Evolutionary conservation across 495 filamentous ascomycete species (phyloP), one percentile per base, ranked within the genome.

Genomic region (Penicillium macrosclerotiorum): DNA sequence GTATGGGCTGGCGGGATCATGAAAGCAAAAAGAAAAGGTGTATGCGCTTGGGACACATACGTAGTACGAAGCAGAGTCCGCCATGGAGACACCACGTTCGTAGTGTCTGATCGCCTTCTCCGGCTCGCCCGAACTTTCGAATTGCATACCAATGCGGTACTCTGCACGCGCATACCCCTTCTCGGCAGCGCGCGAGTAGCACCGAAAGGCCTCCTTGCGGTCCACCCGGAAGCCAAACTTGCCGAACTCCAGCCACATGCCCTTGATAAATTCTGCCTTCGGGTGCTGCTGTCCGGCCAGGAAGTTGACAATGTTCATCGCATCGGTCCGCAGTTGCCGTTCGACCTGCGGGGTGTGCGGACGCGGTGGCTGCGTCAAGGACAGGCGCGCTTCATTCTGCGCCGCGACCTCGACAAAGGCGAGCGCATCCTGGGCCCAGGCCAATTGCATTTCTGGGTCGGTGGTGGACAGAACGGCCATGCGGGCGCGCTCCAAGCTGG

Each of bases 111-210:
- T 84, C 2, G 93, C 94, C 60, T 95, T 96, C 24, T 83, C 76
- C 22, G 88, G 82, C 55, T 97, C 91, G 54, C 93, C 95, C 5
- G 89, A 89, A 55, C 82, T 86, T 64, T 98, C 93, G 62, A 89
- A 97, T 39, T 96, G 90, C 93, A 96, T 97, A 40, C 93, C 93
- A 64, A 98, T 95, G 20, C 93, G 80, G 67, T 98, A 98, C 62
- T 97, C 89, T 26, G 94, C 90, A 45, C 93, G 76, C n/a, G 88
- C 85, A 72, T 86, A 95, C n/a, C 89, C 90, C 46, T 85, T 84
- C 45, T 94, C 85, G 34, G 90, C 87, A n/a, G 93, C 86, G 49
- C 86, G 75, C 38, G 79, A 80, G 68, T 96, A 98, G 55, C 82
- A 85, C 35, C 82, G 65, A 63, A 91, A 97, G 13, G 93, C 93